phyloP scores from a whole-genome alignment of 208 protist genomes.

The Trypanosoma theileri region DNA sequence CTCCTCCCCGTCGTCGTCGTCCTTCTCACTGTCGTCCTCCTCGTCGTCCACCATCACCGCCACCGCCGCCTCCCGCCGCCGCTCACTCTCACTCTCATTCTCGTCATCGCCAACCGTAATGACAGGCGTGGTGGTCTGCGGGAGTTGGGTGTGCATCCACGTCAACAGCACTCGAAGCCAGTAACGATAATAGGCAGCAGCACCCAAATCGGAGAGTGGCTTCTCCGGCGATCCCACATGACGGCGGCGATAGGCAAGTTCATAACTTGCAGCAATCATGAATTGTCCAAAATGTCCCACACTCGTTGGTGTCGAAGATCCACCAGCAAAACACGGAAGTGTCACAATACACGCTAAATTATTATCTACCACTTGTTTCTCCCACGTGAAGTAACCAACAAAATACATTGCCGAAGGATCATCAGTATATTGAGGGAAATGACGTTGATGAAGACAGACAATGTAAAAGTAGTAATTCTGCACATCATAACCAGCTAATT shows the following conservation, averaged over 20 bases:
- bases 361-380: slow-evolving; percentile 95
- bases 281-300: slow-evolving; percentile 94
- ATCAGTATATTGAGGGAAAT: slow-evolving; percentile 72
- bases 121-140: neutral
- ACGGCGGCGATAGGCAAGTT: slow-evolving; percentile 94
- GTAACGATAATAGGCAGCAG: slow-evolving; percentile 89
- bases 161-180: slow-evolving; percentile 72
- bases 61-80: no score
- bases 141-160: slow-evolving; percentile 46
- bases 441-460: slow-evolving; percentile 71
- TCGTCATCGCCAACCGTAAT: neutral
- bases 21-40: neutral
- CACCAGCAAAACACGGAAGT: slow-evolving; percentile 92
- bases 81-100: neutral
- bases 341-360: slow-evolving; percentile 99
- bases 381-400: slow-evolving; percentile 98
- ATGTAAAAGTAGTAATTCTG: slow-evolving; percentile 90
- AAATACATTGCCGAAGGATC: slow-evolving; percentile 78
- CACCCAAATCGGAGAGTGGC: slow-evolving; percentile 98
- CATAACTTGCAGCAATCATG: slow-evolving; percentile 97
- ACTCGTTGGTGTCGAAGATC: neutral
- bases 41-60: neutral
- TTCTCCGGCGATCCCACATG: slow-evolving; percentile 97
- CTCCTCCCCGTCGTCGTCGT: slow-evolving; percentile 19
- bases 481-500: slow-evolving; percentile 84